Percentiles rank a stretch among this genome's conserved stretches.
These are phyloP conservation scores for Penicillium antarcticum DNA, from an alignment of 495 filamentous ascomycete species.

Conservation along the genomic window DNA sequence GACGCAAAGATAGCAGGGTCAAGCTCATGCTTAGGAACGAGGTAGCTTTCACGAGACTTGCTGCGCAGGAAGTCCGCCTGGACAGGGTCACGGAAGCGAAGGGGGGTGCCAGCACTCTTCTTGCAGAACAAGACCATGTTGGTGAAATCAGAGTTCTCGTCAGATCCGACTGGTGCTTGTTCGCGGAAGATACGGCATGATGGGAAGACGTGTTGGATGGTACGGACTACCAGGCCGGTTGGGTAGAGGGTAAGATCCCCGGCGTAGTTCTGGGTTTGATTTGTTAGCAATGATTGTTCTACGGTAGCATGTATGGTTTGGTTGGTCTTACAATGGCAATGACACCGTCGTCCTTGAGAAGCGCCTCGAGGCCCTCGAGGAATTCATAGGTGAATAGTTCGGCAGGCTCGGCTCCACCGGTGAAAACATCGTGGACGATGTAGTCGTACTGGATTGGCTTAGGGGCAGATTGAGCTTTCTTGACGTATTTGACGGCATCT, in stretches of 20 bases:
- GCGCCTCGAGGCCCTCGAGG: constrained; percentile 57
- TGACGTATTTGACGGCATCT: constrained; percentile 75
- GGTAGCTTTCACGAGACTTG: constrained; percentile 59
- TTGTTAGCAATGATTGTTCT: not conserved
- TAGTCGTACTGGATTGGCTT: constrained; percentile 67
- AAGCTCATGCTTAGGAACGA: constrained; percentile 74
- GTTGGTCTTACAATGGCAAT: constrained; percentile 75
- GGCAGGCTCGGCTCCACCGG: constrained; percentile 87
- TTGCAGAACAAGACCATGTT: constrained; percentile 77
- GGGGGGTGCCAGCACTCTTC: constrained; percentile 34
- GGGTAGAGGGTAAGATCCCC: constrained; percentile 77
- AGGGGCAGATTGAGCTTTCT: constrained; percentile 40
- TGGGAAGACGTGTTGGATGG: constrained; percentile 70
- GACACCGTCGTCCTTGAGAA: constrained; percentile 75
- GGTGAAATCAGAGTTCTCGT: constrained; percentile 65
- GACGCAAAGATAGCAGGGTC: constrained; percentile 46
- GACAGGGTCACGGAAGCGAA: constrained; percentile 67
- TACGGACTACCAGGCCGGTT: constrained; percentile 67
- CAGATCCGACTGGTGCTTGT: constrained; percentile 43
- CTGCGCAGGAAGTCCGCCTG: constrained; percentile 69
- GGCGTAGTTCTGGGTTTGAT: constrained; percentile 77
- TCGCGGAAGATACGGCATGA: constrained; percentile 84
- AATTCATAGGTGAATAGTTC: constrained; percentile 86
- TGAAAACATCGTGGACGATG: constrained; percentile 98
- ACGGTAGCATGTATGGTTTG: not conserved